Conservation (phyloP, 2,329 filamentous ascomycete species). For the Beauveria varroae region DNA sequence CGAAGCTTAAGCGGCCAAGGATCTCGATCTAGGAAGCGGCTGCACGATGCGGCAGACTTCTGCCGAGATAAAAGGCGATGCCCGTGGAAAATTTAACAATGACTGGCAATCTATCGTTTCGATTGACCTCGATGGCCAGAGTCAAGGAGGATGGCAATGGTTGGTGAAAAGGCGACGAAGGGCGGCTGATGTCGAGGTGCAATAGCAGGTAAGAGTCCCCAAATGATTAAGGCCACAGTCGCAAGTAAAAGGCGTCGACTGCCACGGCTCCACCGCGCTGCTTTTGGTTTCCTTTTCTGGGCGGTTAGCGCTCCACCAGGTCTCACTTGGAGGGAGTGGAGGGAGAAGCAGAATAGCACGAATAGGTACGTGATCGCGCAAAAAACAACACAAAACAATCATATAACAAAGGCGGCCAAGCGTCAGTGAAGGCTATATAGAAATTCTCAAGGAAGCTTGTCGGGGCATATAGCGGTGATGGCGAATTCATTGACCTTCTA, state of each 20-base stretch:
- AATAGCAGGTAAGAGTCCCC: background rate
- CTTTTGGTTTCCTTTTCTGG: background rate
- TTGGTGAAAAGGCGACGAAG: background rate
- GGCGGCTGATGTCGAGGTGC: background rate
- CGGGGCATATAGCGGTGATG: too few species aligned
- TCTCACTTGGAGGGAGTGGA: too few species aligned
- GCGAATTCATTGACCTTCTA: too few species aligned
- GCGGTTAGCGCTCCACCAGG: too few species aligned
- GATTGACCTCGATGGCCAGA: constrained; percentile 17
- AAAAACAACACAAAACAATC: too few species aligned
- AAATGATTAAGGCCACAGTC: constrained; percentile 28
- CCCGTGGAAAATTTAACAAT: too few species aligned
- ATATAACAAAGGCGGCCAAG: too few species aligned
- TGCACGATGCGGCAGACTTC: background rate
- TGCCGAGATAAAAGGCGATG: background rate
- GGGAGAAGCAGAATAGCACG: too few species aligned
- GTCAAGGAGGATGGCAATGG: constrained; percentile 13
- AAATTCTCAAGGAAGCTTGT: too few species aligned
- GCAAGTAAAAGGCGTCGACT: constrained; percentile 20
- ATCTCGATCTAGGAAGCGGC: background rate
- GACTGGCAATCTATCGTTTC: background rate
- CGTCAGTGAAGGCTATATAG: too few species aligned
- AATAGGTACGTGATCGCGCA: too few species aligned
- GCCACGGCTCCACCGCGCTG: background rate
- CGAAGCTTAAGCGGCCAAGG: constrained; percentile 4